phyloP scores from a whole-genome alignment of 1,139 yeast species.

The Pichia sp. region DNA sequence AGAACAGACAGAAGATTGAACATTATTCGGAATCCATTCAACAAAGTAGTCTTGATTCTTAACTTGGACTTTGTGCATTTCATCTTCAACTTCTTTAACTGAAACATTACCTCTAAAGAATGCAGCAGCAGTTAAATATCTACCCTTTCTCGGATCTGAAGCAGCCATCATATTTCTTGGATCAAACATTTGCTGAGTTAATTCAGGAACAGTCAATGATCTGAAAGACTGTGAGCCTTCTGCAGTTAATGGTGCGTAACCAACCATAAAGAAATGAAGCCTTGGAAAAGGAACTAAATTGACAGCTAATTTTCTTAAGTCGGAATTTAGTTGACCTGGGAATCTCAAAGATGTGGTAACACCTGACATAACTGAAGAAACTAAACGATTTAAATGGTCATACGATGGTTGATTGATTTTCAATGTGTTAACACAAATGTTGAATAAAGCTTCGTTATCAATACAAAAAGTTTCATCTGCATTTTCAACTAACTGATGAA shows the following conservation, averaged over 20 bases:
- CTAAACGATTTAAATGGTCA: slow-evolving; percentile 70
- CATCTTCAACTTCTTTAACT: slow-evolving; percentile 89
- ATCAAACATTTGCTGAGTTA: slow-evolving; percentile 90
- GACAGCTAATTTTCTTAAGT: slow-evolving; percentile 84
- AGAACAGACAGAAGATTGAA: slow-evolving; percentile 87
- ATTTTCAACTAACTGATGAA: slow-evolving; percentile 84
- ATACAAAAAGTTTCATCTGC: slow-evolving; percentile 92
- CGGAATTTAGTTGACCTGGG: slow-evolving; percentile 92
- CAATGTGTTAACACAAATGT: slow-evolving; percentile 79
- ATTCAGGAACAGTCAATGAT: slow-evolving; percentile 79
- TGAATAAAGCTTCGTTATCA: slow-evolving; percentile 88
- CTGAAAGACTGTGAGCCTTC: slow-evolving; percentile 75
- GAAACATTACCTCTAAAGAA: slow-evolving; percentile 91
- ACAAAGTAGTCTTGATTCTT: slow-evolving; percentile 78
- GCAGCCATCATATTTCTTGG: slow-evolving; percentile 95
- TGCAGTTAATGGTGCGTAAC: slow-evolving; percentile 86
- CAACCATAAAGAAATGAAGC: slow-evolving; percentile 91
- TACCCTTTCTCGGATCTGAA: slow-evolving; percentile 82
- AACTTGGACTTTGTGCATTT: slow-evolving; percentile 78
- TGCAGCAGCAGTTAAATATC: slow-evolving; percentile 90
- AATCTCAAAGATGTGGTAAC: slow-evolving; percentile 83
- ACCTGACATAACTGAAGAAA: slow-evolving; percentile 90
- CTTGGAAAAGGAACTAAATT: slow-evolving; percentile 93
- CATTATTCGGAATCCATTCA: slow-evolving; percentile 96
- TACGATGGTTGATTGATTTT: slow-evolving; percentile 74